A percentile compares a stretch with the other conserved stretches of the same genome.
These are phyloP conservation scores for Chlamydomonas sp. DNA, from an alignment of 139 green algal species.

Conservation along the genomic window DNA sequence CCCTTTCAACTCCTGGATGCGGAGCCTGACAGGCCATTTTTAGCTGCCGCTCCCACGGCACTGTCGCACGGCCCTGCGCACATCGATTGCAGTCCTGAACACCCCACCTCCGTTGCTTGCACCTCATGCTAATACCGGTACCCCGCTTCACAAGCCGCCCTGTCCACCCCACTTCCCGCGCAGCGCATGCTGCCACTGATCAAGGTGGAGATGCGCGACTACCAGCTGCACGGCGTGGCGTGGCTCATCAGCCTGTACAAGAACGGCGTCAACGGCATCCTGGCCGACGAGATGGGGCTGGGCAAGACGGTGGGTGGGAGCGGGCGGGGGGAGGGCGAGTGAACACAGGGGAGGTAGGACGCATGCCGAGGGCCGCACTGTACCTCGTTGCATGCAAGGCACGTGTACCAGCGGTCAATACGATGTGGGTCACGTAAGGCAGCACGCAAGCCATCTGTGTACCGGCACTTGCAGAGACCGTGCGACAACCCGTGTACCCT, in stretches of 20 bases:
- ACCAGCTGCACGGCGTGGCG: conserved; percentile 92
- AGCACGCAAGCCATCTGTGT: neutral
- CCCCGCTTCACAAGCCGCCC: neutral
- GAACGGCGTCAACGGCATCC: conserved; percentile 96
- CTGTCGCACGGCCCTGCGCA: too few relatives aligned
- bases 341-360: neutral
- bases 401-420: neutral
- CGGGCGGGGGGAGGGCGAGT: neutral
- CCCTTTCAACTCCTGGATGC: too few relatives aligned
- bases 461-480: neutral
- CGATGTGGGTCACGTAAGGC: neutral
- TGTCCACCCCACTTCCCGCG: neutral
- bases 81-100: too few relatives aligned
- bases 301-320: conserved; percentile 88
- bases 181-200: conserved; percentile 88
- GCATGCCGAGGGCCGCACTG: neutral
- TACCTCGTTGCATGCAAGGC: neutral
- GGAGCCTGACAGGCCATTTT: too few relatives aligned
- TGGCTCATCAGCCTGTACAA: conserved; percentile 93
- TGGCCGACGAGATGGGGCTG: conserved; percentile 97
- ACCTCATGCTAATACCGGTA: neutral
- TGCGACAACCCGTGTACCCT: too few relatives aligned
- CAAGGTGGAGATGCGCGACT: conserved; percentile 81
- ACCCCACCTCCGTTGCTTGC: too few relatives aligned
- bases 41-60: too few relatives aligned